Evolutionary conservation across 345 rosid genomes (phyloP).

Genomic region (Pistacia vera): DNA sequence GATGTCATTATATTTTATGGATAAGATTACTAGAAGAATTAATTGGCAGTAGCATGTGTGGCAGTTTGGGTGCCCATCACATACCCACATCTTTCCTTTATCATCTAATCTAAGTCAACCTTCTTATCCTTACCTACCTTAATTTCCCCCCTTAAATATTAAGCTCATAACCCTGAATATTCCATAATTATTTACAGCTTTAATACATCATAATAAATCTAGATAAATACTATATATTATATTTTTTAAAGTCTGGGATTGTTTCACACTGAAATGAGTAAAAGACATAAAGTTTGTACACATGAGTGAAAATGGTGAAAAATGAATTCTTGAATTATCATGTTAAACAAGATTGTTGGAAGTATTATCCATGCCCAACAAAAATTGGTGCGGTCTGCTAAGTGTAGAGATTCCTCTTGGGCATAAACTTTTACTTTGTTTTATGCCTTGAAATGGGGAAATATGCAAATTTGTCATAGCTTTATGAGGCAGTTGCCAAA

Average conservation of each 20-base stretch:
- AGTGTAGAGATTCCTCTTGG: neutral
- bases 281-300: neutral
- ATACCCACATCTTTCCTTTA: neutral
- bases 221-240: no score
- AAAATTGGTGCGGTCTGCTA: neutral
- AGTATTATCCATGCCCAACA: neutral
- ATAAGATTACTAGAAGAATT: neutral
- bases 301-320: neutral
- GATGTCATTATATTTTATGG: neutral
- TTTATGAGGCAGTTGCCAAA: constrained; percentile 38
- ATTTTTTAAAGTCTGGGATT: no score
- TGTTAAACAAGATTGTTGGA: neutral
- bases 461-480: constrained; percentile 31
- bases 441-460: constrained; percentile 20
- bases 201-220: no score
- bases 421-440: neutral
- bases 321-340: neutral
- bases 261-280: neutral
- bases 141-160: no score
- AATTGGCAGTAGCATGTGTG: constrained; percentile 10
- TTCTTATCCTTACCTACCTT: constrained; percentile 25
- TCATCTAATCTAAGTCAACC: constrained; percentile 26
- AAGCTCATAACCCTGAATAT: no score
- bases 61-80: constrained; percentile 18
- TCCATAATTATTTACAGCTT: no score